Evolutionary conservation across 768 basidiomycete genomes (phyloP).

Genomic region (Calocera cornea): DNA sequence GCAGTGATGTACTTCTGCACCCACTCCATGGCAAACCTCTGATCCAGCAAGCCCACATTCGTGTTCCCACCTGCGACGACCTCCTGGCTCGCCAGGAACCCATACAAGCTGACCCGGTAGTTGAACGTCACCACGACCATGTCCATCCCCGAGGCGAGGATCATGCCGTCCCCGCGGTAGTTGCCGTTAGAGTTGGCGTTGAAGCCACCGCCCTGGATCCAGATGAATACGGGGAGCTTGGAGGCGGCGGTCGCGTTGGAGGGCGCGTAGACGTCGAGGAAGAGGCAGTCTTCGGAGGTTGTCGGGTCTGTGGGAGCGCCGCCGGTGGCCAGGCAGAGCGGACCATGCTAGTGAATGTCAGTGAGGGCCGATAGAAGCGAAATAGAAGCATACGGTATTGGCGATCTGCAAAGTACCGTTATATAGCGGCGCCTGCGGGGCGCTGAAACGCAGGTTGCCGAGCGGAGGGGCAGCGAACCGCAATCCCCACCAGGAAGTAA

Average conservation of each 20-base stretch:
- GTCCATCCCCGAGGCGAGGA: conserved; percentile 1
- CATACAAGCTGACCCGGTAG: not conserved
- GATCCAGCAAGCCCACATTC: not conserved
- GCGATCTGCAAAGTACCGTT: conserved; percentile 11
- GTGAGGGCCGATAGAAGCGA: no score
- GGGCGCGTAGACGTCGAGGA: conserved; percentile 14
- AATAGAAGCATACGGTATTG: no score
- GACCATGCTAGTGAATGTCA: no score
- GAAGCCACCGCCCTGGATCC: not conserved
- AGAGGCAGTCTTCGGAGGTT: conserved; percentile 29
- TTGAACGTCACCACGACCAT: not conserved
- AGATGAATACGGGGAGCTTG: not conserved
- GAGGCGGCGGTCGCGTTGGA: not conserved
- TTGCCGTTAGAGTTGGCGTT: not conserved
- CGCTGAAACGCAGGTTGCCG: conserved; percentile 34
- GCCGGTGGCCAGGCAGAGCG: no score
- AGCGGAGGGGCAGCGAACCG: conserved; percentile 44
- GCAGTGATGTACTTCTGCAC: not conserved
- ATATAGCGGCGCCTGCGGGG: conserved; percentile 22
- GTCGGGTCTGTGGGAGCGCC: conserved; percentile 32
- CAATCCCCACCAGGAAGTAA: conserved; percentile 37
- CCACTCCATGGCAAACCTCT: not conserved
- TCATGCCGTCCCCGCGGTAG: conserved; percentile 6
- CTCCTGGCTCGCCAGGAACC: not conserved
- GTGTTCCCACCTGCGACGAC: not conserved